A percentile compares a stretch with the other conserved stretches of the same genome.
Conservation (phyloP, 2,329 filamentous ascomycete genomes). For the Furcasterigmium furcatum region DNA sequence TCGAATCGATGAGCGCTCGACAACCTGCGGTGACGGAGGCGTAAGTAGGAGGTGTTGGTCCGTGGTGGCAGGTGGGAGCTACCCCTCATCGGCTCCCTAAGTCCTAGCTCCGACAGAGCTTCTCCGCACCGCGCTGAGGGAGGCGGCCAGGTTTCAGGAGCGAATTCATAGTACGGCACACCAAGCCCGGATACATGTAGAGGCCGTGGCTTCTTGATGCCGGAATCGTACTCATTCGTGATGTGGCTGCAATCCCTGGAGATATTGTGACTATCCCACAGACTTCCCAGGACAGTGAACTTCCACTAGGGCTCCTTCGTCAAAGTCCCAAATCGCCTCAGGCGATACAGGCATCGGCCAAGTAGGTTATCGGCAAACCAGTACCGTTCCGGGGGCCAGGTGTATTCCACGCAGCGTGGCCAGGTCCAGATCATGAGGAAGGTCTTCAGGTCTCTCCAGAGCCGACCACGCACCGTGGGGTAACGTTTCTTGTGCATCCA, state of each 20-base stretch:
- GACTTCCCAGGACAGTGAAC: too few relatives aligned
- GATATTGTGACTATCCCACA: too few relatives aligned
- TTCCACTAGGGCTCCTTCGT: too few relatives aligned
- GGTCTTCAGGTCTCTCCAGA: neutral
- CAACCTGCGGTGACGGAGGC: neutral
- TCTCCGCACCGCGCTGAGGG: neutral
- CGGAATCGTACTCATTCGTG: too few relatives aligned
- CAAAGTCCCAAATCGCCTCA: neutral
- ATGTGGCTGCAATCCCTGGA: too few relatives aligned
- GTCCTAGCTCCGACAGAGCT: neutral
- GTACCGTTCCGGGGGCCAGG: neutral
- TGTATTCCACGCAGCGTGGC: constrained; percentile 15
- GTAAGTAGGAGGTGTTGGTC: too few relatives aligned
- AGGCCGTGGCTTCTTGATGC: too few relatives aligned
- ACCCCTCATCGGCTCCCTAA: neutral
- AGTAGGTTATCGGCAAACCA: neutral
- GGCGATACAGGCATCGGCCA: neutral
- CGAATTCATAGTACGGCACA: too few relatives aligned
- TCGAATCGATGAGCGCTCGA: neutral
- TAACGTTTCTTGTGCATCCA: constrained; percentile 30
- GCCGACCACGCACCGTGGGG: neutral
- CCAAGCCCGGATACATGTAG: too few relatives aligned
- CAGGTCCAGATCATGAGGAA: constrained; percentile 9
- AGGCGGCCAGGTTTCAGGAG: too few relatives aligned
- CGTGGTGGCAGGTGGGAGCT: neutral